phyloP scores from a whole-genome alignment of 352 stramenopile genomes.

The Phytophthora pseudosyringae region DNA sequence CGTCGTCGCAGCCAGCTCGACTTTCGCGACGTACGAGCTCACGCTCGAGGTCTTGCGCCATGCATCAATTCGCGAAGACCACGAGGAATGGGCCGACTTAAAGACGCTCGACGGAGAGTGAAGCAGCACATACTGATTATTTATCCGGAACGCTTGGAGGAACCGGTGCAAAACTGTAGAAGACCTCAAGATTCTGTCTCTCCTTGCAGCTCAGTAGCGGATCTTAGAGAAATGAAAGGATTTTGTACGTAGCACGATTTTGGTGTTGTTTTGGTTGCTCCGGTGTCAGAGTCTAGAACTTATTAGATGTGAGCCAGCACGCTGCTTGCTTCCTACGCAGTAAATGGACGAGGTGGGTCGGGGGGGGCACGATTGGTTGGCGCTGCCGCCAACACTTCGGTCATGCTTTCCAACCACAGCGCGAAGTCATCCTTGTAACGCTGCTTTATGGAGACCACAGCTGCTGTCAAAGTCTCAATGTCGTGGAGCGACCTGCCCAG shows the following conservation, averaged over 20 bases:
- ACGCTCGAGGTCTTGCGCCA: conserved; percentile 51
- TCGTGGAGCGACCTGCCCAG: conserved; percentile 1
- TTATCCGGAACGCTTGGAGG: conserved; percentile 6
- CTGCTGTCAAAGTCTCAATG: not conserved
- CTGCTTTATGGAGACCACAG: not conserved
- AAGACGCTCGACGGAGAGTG: conserved; percentile 17
- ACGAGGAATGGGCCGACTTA: conserved; percentile 19
- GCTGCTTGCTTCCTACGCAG: not conserved
- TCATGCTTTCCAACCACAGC: conserved; percentile 9
- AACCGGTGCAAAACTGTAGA: not conserved
- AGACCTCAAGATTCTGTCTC: conserved; percentile 1
- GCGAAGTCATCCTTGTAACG: conserved; percentile 1
- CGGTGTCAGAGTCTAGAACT: not conserved
- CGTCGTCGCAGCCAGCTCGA: conserved; percentile 75
- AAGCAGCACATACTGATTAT: conserved; percentile 6
- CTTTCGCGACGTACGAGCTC: conserved; percentile 81
- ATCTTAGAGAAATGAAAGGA: conserved; percentile 20
- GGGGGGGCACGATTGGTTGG: not conserved
- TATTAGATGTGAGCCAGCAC: not conserved
- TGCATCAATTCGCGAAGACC: conserved; percentile 18
- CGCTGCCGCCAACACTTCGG: not conserved
- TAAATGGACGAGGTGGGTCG: not conserved
- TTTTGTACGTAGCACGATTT: conserved; percentile 3
- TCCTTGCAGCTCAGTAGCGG: not conserved
- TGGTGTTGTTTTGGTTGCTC: not conserved